Base-by-base conservation (phyloP, 768 basidiomycete species). In the Infundibulicybe gibba region DNA sequence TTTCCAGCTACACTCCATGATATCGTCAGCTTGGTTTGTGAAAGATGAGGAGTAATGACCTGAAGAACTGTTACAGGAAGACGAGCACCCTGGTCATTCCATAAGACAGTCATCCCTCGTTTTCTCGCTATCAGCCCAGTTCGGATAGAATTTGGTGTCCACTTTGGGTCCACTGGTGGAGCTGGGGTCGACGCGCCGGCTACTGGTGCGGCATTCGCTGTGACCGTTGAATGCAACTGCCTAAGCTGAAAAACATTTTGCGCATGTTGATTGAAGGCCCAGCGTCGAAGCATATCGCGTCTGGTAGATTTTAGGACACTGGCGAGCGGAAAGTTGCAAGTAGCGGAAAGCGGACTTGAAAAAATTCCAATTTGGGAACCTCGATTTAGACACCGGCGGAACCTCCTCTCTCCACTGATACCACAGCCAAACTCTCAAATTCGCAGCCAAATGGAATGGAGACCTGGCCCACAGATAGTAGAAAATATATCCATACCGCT, bases 41-140 rank as follows among this genome's bases (percentile, higher is more conserved):
- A 20, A 14, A 39, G n/a, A 39, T 16, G 9, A 32, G 31, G 37
- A 6, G 12, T 30, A 20, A 15, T 53, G 54, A 93, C 95, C 78
- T 98, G 94, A 34, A 99, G 79, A 41, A 99, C 83, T 0, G 97
- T 99, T 21, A 97, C 92, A 1, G 97, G 95, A 54, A 88, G 74
- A 41, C 89, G 76, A 32, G 80, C 82, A 19, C 97, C 97, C 48
- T 91, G 85, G 61, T 87, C 80, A 60, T 94, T 90, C 90, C 92
- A 98, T 59, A 98, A 69, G 12, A 80, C 80, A 9, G 90, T 87
- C 97, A 98, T 98, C 39, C 97, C 97, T 47, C 92, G 83, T 73
- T 99, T 99, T 48, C 87, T 79, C 19, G 93, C 95, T 63, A 99
- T 87, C 51, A 97, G 73, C 6, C 97, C 97, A 0, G 94, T 95